Base-by-base conservation (phyloP, 441 rosid species). In the Eutrema salsugineum region DNA sequence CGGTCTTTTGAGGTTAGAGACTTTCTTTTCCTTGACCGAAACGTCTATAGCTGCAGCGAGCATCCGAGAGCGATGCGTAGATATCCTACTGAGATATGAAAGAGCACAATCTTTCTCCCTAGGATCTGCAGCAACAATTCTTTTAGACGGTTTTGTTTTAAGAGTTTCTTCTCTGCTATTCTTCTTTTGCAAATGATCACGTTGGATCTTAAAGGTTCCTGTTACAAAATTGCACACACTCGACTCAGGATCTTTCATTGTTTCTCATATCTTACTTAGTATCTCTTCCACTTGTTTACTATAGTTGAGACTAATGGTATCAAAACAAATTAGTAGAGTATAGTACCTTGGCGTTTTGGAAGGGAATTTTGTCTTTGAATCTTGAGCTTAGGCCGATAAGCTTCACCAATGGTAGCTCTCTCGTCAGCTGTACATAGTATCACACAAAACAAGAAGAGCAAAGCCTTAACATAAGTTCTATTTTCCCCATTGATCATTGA, bases 131-230 rank as follows among this genome's bases (percentile, higher is more conserved):
- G 32, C 58, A 38, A 17, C 33, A 11, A 3, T 27, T 55, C 36
- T 33, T 56, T 27, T 70, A 27, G 11, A 1, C 6, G 36, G 48
- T 46, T 36, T 65, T 48, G 32, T 49, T 70, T 8, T 11, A 11
- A 24, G 32, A 59, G 30, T 28, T 60, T 59, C 73, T 44, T 71
- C 67, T 48, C 28, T 42, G 14, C 22, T 59, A 20, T 69, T 59
- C 53, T 76, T 70, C 1, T 15, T 58, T 60, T 43, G 68, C 80
- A 77, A 77, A 46, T 77, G 80, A 15, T 11, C 30, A 22, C 80
- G 72, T 22, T 59, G 51, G 43, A 71, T 77, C 77, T 43, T 36
- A 64, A 65, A 19, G 38, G 51, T 40, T 56, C 74, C 80, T 72
- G 67, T 80, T 55, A 63, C 71, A 44, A 32, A 54, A 47, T 59